Percentiles rank a stretch among this genome's conserved stretches.
These are phyloP conservation scores for Ganoderma resinaceum DNA, from an alignment of 1,284 basidiomycete species.

Conservation along the genomic window DNA sequence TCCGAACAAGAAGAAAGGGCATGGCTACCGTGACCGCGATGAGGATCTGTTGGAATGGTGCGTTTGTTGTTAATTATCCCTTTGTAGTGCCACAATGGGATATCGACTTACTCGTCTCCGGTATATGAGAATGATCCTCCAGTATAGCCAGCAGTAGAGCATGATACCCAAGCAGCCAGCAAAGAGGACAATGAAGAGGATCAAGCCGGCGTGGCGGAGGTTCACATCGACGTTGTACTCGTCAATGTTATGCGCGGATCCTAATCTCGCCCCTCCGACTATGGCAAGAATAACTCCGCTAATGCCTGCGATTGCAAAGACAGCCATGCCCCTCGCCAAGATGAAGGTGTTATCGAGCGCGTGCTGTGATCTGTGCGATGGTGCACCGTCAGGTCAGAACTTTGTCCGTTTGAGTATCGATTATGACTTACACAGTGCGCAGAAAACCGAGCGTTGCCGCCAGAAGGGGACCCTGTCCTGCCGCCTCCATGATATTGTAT, in stretches of 20 bases:
- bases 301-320: conserved; percentile 50
- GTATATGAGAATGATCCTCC: conserved; percentile 53
- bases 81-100: neutral
- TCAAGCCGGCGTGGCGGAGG: conserved; percentile 56
- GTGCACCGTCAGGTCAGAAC: conserved; percentile 3
- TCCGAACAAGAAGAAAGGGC: conserved; percentile 64
- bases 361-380: conserved; percentile 36
- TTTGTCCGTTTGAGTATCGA: neutral
- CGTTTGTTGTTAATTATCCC: too few relatives aligned
- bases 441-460: conserved; percentile 65
- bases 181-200: conserved; percentile 58
- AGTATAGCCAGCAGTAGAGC: conserved; percentile 56
- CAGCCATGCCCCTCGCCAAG: conserved; percentile 39
- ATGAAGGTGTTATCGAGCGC: conserved; percentile 26
- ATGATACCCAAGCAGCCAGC: conserved; percentile 50
- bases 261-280: conserved; percentile 46
- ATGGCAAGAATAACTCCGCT: conserved; percentile 57
- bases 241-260: conserved; percentile 17
- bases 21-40: conserved; percentile 57
- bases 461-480: conserved; percentile 60
- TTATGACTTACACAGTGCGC: conserved; percentile 59
- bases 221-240: conserved; percentile 32
- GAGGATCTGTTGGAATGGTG: conserved; percentile 47
- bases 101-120: conserved; percentile 49
- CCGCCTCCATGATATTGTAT: conserved; percentile 60